Evolutionary conservation across 192 early-diverging fungal species (phyloP).

Genomic region (Rhizoclosmatium sp.): DNA sequence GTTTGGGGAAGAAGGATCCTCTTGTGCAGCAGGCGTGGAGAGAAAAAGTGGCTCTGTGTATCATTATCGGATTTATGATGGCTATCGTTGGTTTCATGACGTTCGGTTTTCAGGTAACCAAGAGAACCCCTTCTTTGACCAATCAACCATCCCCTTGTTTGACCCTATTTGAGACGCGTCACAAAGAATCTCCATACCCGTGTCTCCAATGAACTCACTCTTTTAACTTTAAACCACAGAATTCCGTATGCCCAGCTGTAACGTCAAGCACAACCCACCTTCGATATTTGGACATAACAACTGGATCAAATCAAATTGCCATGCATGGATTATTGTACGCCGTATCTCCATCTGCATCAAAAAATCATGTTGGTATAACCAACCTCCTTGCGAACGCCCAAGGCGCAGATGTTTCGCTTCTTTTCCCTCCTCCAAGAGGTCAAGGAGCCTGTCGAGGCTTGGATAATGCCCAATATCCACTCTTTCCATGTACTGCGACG

Average conservation of each 20-base stretch:
- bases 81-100: slow-evolving; percentile 52
- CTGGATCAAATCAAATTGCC: slow-evolving; percentile 3
- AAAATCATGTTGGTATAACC: not conserved
- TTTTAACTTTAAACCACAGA: slow-evolving; percentile 12
- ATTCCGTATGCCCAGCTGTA: not conserved
- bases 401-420: slow-evolving; percentile 13
- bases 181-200: not conserved
- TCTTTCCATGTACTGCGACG: slow-evolving; percentile 27
- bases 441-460: slow-evolving; percentile 20
- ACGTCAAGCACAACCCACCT: not conserved
- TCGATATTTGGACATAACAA: slow-evolving; percentile 8
- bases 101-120: slow-evolving; percentile 46
- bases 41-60: slow-evolving; percentile 59
- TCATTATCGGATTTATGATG: slow-evolving; percentile 52
- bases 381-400: not conserved
- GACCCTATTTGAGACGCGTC: not conserved
- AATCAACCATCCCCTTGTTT: not conserved
- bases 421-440: slow-evolving; percentile 12
- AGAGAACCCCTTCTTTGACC: not conserved
- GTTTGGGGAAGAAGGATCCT: slow-evolving; percentile 40
- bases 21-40: slow-evolving; percentile 55
- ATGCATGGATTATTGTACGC: not conserved
- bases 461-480: slow-evolving; percentile 14
- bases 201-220: not conserved
- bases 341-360: not conserved